Evolutionary conservation across 768 basidiomycete species (phyloP).

Genomic region (Porphyrellus cyaneotinctus): DNA sequence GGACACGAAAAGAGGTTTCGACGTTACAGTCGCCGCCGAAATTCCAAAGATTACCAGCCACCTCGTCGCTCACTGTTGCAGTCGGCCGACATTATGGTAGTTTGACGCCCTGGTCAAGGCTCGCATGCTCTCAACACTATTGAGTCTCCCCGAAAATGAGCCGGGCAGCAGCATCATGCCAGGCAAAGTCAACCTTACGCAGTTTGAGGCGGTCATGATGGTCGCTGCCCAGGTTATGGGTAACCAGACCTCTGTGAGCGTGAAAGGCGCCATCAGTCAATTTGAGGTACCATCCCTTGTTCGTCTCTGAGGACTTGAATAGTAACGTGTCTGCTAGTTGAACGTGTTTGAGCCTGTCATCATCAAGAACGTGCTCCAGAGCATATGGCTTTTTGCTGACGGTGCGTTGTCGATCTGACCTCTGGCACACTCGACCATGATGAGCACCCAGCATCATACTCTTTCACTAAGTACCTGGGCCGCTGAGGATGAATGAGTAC

Average conservation of each 20-base stretch:
- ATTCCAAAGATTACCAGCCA: constrained; percentile 84
- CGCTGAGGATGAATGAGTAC: too few species aligned
- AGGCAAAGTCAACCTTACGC: constrained; percentile 99
- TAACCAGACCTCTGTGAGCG: constrained; percentile 88
- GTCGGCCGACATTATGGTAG: constrained; percentile 38
- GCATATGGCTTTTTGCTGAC: constrained; percentile 89
- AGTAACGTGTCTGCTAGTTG: constrained; percentile 46
- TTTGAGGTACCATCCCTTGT: constrained; percentile 66
- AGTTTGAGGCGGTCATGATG: constrained; percentile 99
- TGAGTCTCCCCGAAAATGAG: constrained; percentile 95
- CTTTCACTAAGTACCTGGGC: constrained; percentile 96
- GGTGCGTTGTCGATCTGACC: constrained; percentile 44
- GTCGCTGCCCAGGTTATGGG: constrained; percentile 98
- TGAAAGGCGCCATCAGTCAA: constrained; percentile 93
- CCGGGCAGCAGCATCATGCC: constrained; percentile 99
- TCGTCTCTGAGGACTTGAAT: constrained; percentile 4
- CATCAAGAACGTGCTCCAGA: constrained; percentile 96
- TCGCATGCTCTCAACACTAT: constrained; percentile 88
- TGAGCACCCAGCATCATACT: constrained; percentile 60
- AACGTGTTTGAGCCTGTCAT: constrained; percentile 99
- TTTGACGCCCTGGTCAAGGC: constrained; percentile 98
- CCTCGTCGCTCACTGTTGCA: neutral
- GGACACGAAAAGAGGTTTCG: constrained; percentile 96
- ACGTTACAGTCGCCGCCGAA: constrained; percentile 88
- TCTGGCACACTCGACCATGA: neutral